Evolutionary conservation across 139 green algal species (phyloP).

Genomic region (Marvania coccoides): DNA sequence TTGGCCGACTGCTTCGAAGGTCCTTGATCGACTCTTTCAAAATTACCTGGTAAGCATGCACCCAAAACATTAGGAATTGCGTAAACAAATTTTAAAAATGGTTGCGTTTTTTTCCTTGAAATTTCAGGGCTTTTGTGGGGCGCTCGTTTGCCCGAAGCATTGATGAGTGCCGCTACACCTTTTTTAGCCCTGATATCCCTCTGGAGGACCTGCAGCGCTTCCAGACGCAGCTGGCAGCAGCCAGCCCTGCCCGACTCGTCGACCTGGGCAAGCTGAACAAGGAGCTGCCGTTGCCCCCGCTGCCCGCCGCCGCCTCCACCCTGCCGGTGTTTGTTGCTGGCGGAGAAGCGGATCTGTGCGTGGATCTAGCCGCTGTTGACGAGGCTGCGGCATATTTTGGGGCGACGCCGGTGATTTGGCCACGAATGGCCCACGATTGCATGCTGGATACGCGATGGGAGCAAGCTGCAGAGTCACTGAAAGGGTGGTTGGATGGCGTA

Average conservation of each 20-base stretch:
- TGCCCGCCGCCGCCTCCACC: constrained; percentile 17
- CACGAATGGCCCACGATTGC: constrained; percentile 65
- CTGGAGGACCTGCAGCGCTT: constrained; percentile 43
- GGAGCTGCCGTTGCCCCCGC: constrained; percentile 41
- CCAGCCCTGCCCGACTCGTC: constrained; percentile 37
- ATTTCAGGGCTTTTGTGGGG: constrained; percentile 53
- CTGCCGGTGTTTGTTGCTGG: constrained; percentile 51
- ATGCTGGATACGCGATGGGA: constrained; percentile 79
- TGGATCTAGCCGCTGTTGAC: constrained; percentile 44
- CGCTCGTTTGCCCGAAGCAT: constrained; percentile 43
- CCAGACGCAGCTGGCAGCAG: constrained; percentile 38
- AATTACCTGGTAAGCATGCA: constrained; percentile 53
- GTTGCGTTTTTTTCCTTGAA: background rate
- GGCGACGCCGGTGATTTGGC: constrained; percentile 38
- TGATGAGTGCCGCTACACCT: constrained; percentile 43
- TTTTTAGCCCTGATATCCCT: constrained; percentile 63
- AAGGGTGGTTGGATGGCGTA: constrained; percentile 38
- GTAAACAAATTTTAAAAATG: too few species aligned
- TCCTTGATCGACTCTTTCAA: constrained; percentile 34
- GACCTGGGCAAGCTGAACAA: constrained; percentile 45
- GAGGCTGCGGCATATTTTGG: constrained; percentile 45
- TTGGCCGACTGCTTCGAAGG: constrained; percentile 17
- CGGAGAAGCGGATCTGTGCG: constrained; percentile 47
- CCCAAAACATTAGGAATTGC: background rate
- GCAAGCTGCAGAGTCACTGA: constrained; percentile 39